These are phyloP conservation scores for Aspergillus saccharolyticus DNA, from an alignment of 495 filamentous ascomycete genomes.

Conservation along the genomic window DNA sequence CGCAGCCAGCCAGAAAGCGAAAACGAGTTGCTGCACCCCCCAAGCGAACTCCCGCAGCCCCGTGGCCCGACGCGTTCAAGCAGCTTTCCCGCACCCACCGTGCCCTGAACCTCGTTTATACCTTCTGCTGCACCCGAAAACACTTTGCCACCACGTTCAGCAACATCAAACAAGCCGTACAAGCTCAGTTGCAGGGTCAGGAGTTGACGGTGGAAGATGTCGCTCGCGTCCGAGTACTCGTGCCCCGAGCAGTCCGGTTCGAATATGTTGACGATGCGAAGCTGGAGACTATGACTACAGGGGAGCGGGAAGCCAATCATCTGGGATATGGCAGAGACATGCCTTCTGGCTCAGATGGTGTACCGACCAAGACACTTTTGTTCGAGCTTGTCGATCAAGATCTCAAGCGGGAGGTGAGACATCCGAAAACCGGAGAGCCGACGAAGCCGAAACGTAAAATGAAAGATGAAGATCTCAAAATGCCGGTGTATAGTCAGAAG, in stretches of 20 bases:
- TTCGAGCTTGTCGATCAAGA: constrained; percentile 94
- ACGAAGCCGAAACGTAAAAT: constrained; percentile 58
- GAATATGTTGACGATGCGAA: constrained; percentile 79
- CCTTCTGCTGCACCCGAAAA: constrained; percentile 89
- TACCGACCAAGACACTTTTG: constrained; percentile 62
- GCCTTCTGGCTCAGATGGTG: constrained; percentile 26
- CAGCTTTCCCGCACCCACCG: constrained; percentile 70
- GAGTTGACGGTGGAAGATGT: constrained; percentile 71
- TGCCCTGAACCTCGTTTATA: constrained; percentile 87
- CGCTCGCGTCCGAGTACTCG: constrained; percentile 70
- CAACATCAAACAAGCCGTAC: constrained; percentile 77
- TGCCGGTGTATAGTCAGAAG: constrained; percentile 90
- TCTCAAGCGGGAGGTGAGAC: constrained; percentile 70
- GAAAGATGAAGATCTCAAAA: constrained; percentile 76
- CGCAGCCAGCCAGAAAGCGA: constrained; percentile 6
- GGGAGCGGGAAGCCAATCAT: constrained; percentile 38
- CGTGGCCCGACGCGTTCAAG: constrained; percentile 74
- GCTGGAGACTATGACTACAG: constrained; percentile 71
- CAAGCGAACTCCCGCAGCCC: constrained; percentile 34
- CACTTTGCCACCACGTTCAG: constrained; percentile 88
- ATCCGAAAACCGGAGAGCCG: constrained; percentile 66
- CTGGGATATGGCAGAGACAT: constrained; percentile 19
- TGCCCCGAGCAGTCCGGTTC: constrained; percentile 74
- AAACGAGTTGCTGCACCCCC: neutral
- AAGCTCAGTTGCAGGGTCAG: constrained; percentile 63